A percentile compares a stretch with the other conserved stretches of the same genome.
These are phyloP conservation scores for Scalesia atractyloides DNA, from an alignment of 129 eudicot species.

Conservation along the genomic window DNA sequence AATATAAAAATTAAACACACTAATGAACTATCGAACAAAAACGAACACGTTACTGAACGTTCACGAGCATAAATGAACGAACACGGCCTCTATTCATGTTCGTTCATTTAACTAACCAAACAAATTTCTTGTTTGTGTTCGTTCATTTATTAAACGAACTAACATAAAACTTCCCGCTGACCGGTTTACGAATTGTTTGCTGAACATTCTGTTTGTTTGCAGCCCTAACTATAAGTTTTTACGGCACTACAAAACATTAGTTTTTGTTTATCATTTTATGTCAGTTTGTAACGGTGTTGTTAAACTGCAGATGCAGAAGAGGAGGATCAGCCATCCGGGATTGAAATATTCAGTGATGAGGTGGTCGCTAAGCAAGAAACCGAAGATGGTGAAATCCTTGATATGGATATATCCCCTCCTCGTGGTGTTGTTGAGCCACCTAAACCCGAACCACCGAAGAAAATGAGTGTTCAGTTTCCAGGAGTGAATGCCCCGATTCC, in stretches of 20 bases:
- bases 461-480: slow-evolving; percentile 76
- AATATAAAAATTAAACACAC: too few species aligned
- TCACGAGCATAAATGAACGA: too few species aligned
- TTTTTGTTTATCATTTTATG: neutral
- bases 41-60: too few species aligned
- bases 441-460: slow-evolving; percentile 46
- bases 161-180: too few species aligned
- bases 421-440: slow-evolving; percentile 20
- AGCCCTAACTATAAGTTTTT: neutral
- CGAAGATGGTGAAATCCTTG: slow-evolving; percentile 84
- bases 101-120: too few species aligned
- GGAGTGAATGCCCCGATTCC: slow-evolving; percentile 89
- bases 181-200: too few species aligned
- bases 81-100: too few species aligned
- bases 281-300: neutral
- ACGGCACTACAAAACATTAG: neutral
- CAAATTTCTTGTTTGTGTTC: too few species aligned
- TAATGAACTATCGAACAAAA: too few species aligned
- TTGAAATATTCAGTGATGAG: slow-evolving; percentile 65
- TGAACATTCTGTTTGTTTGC: too few species aligned
- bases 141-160: too few species aligned
- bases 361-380: slow-evolving; percentile 50
- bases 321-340: slow-evolving; percentile 82
- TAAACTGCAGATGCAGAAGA: slow-evolving; percentile 52
- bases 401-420: slow-evolving; percentile 41